Conservation (phyloP, 2,329 filamentous ascomycete species). For the Colletotrichum neosansevieriae region DNA sequence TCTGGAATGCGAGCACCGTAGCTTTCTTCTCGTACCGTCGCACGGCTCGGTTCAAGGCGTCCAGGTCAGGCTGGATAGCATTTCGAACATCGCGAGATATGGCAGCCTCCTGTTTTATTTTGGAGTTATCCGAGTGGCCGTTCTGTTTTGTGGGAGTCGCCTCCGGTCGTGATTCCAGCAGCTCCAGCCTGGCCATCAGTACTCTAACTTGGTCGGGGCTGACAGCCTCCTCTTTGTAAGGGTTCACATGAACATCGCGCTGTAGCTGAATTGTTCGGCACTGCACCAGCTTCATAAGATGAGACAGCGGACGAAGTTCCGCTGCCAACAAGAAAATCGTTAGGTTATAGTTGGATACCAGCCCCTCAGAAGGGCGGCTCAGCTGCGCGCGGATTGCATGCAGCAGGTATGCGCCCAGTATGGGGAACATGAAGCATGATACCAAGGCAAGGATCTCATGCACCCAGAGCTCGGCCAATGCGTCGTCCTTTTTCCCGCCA, state of each 20-base stretch:
- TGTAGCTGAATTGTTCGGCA: slow-evolving; percentile 86
- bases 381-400: slow-evolving; percentile 85
- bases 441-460: slow-evolving; percentile 82
- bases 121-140: slow-evolving; percentile 48
- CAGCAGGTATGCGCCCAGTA: slow-evolving; percentile 84
- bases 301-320: slow-evolving; percentile 85
- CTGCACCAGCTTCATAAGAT: slow-evolving; percentile 84
- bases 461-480: slow-evolving; percentile 73
- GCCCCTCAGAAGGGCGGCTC: slow-evolving; percentile 83
- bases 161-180: slow-evolving; percentile 71
- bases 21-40: slow-evolving; percentile 92
- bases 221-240: slow-evolving; percentile 52
- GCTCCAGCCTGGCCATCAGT: slow-evolving; percentile 74
- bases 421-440: slow-evolving; percentile 83
- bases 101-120: slow-evolving; percentile 56
- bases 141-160: slow-evolving; percentile 47
- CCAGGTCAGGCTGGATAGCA: slow-evolving; percentile 82
- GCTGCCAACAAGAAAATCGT: slow-evolving; percentile 90
- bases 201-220: slow-evolving; percentile 61
- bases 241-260: slow-evolving; percentile 71
- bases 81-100: slow-evolving; percentile 71
- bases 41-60: slow-evolving; percentile 88
- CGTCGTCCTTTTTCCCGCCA: slow-evolving; percentile 50
- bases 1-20: slow-evolving; percentile 79
- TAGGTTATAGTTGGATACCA: slow-evolving; percentile 93